Base-by-base conservation (phyloP, 768 basidiomycete genomes). In the Collybia sordida region DNA sequence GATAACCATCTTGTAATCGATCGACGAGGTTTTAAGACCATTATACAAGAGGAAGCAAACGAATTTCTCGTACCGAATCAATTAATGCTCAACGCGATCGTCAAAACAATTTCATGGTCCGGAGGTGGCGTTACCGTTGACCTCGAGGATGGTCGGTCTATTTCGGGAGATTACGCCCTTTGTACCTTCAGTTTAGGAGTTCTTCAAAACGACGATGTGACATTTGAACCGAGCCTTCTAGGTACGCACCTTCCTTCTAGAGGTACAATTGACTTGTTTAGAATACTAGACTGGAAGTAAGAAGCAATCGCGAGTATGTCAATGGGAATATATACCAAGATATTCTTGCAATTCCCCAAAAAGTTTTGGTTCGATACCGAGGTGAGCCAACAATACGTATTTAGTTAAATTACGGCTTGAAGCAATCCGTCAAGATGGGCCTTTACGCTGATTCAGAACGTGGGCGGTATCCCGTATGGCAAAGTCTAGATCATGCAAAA, bases 121-220 rank as follows among this genome's bases (percentile, higher is more conserved):
- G 53, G 57, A n/a, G 51, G 67, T 17, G 69, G 75, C 2, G 82
- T 82, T 12, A 66, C 62, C 1, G 76, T 88, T 25, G 69, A 69
- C 14, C 67, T 84, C 23, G 54, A 64, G 1, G 65, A 74, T 49
- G 82, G 80, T 1, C 52, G 64, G 25, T 65, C 36, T 2, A 57
- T 86, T 19, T 67, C 63, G 12, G 83, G 75, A 12, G 78, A 85
- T 45, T 81, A 84, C 59, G 83, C 78, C 3, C 59, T 88, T 23
- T 80, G 79, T 52, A 88, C 87, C 0, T 88, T 88, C 65, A 86
- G 85, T 52, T 61, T 85, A 1, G 86, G 86, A 0, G 86, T 88
- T 6, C 67, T 88, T 47, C 86, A 88, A 65, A 71, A 84, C 49
- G 67, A 74, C 24, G 84, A 86, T 51, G 79, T 88, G 4, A 50